Evolutionary conservation across 2,329 filamentous ascomycete genomes (phyloP).

Genomic region (Tolypocladium album): DNA sequence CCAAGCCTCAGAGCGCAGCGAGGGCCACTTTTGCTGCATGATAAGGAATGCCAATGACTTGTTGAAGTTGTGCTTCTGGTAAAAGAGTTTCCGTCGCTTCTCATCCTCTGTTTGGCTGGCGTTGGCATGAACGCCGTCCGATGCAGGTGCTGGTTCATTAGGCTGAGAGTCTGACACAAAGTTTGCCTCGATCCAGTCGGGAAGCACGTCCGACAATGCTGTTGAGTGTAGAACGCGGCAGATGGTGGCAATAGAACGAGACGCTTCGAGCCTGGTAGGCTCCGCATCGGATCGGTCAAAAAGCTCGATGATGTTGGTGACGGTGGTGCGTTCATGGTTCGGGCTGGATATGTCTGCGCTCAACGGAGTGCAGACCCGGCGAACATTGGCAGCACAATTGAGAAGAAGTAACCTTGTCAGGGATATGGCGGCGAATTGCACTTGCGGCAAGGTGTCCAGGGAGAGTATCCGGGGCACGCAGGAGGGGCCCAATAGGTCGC

Average conservation of each 20-base stretch:
- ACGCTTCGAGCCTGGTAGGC: constrained; percentile 50
- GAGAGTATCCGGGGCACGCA: constrained; percentile 44
- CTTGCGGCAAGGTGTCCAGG: constrained; percentile 38
- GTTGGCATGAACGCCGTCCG: constrained; percentile 10
- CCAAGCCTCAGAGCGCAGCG: constrained; percentile 49
- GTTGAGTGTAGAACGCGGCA: constrained; percentile 44
- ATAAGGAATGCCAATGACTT: constrained; percentile 39
- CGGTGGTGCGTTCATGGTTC: constrained; percentile 16
- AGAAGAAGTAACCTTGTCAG: constrained; percentile 46
- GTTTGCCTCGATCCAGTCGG: constrained; percentile 16
- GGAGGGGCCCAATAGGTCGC: constrained; percentile 31
- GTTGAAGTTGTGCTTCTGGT: constrained; percentile 31
- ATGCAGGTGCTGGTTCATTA: constrained; percentile 8
- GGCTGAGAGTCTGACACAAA: not conserved
- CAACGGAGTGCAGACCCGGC: constrained; percentile 32
- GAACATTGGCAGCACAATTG: constrained; percentile 40
- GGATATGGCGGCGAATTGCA: constrained; percentile 50
- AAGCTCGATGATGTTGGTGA: constrained; percentile 26
- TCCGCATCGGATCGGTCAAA: constrained; percentile 27
- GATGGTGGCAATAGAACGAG: constrained; percentile 39
- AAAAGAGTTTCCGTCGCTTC: constrained; percentile 27
- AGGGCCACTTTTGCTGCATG: constrained; percentile 46
- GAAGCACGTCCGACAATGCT: constrained; percentile 16
- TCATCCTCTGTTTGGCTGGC: not conserved
- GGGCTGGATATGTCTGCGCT: constrained; percentile 17